phyloP scores from a whole-genome alignment of 2,329 filamentous ascomycete species.

The Endothia cerciana region DNA sequence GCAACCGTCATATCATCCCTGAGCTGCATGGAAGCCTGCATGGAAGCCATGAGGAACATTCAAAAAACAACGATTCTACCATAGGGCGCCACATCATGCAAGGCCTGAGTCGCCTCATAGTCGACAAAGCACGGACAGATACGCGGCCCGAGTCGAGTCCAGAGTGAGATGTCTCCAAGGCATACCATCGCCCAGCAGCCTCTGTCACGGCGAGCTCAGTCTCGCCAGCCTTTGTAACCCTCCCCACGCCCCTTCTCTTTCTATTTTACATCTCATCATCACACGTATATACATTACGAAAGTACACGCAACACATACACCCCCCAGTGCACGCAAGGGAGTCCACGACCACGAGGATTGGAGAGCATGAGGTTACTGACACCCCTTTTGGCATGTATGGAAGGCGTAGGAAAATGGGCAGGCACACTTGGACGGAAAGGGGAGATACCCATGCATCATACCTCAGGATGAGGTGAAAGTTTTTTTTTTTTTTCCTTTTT shows the following conservation, averaged over 20 bases:
- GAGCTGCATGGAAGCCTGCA: slow-evolving; percentile 25
- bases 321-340: slow-evolving; percentile 5
- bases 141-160: slow-evolving; percentile 6
- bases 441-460: slow-evolving; percentile 19
- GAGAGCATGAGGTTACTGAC: slow-evolving; percentile 10
- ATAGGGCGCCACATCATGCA: slow-evolving; percentile 4
- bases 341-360: slow-evolving; percentile 16
- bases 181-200: neutral
- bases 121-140: neutral
- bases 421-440: slow-evolving; percentile 16
- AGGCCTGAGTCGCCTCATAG: slow-evolving; percentile 4
- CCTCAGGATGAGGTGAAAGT: slow-evolving; percentile 17
- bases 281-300: slow-evolving; percentile 7
- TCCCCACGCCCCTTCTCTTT: no score
- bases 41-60: slow-evolving; percentile 13
- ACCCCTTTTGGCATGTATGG: slow-evolving; percentile 21
- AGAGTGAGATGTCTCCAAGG: neutral
- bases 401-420: slow-evolving; percentile 16
- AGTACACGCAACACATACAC: slow-evolving; percentile 16
- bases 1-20: slow-evolving; percentile 16
- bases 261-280: neutral
- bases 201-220: neutral
- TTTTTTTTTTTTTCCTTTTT: neutral
- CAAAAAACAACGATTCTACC: slow-evolving; percentile 16
- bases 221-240: neutral